Evolutionary conservation across 768 basidiomycete genomes (phyloP), one percentile per base, ranked within the genome.

Genomic region (Mycena kentingensis): DNA sequence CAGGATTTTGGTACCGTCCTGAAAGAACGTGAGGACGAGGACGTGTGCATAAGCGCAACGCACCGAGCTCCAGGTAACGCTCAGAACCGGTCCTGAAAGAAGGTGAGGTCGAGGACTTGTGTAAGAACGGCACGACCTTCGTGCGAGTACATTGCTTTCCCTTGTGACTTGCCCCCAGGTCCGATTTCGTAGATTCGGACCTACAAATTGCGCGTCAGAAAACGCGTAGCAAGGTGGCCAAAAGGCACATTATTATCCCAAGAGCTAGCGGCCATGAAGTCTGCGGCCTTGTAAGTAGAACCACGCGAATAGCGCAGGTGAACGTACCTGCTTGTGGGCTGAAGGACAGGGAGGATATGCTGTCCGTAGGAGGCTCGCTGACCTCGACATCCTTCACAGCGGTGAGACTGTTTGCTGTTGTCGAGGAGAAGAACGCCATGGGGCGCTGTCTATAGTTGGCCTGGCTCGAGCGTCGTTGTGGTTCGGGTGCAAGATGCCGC

Each of bases 131-230:
- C n/a, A 2, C 96, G 96, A 0, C 84, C 94, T 65, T 94, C 90
- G 64, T 98, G 96, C 28, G 73, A 73, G 67, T 93, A 96, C 82
- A 90, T 87, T 0, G 93, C 93, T 70, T 93, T 93, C 16, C 90
- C 90, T 67, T 90, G 85, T 2, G 88, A 86, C 63, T 90, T 87
- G 19, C 91, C 90, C 12, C 78, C 79, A 24, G 83, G 75, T 26
- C 85, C 85, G 49, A 98, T 87, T 74, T 96, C 92, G 70, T 98
- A 98, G 38, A 98, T 79, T 41, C 94, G 84, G 25, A 97, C 93
- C 91, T 95, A 52, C 10, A 10, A 28, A n/a, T 49, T 54, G n/a
- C 47, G 49, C 41, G 52, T 47, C 31, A 61, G 37, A 49, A 65
- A 22, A 39, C 32, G 25, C 16, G 29, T 37, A 15, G 34, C 12